Evolutionary conservation across 441 rosid genomes (phyloP).

Genomic region (Adansonia madagascariensis): DNA sequence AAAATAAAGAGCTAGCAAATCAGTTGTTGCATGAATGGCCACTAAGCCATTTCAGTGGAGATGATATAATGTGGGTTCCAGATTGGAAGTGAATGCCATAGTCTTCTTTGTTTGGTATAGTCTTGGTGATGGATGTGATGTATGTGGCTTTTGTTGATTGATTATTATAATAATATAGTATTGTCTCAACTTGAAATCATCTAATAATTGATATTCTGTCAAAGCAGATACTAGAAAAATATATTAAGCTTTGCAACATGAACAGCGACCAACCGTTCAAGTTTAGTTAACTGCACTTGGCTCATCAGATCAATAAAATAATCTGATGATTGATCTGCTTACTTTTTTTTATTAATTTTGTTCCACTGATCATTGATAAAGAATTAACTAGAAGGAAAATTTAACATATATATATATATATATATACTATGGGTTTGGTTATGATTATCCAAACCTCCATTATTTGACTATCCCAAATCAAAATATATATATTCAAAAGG

Average conservation of each 20-base stretch:
- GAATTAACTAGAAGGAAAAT: not conserved
- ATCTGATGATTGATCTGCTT: not conserved
- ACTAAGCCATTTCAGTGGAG: slow-evolving; percentile 32
- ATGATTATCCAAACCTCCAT: slow-evolving; percentile 36
- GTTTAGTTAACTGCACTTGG: slow-evolving; percentile 6
- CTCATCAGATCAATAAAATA: not conserved
- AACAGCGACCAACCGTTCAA: not conserved
- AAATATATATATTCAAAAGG: not conserved
- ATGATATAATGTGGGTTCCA: slow-evolving; percentile 33
- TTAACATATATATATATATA: not conserved
- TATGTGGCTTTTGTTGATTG: not conserved
- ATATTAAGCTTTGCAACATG: not conserved
- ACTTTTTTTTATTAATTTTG: not conserved
- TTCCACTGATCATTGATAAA: not conserved
- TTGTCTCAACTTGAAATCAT: not conserved
- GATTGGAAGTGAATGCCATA: slow-evolving; percentile 23
- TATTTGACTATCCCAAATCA: slow-evolving; percentile 32
- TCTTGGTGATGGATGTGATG: not conserved
- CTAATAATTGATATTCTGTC: slow-evolving; percentile 7
- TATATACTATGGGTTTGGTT: slow-evolving; percentile 21
- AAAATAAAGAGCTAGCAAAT: slow-evolving; percentile 33
- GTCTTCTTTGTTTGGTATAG: not conserved
- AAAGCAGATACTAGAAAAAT: not conserved
- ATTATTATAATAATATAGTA: not conserved
- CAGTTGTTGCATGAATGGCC: slow-evolving; percentile 31